phyloP scores from a whole-genome alignment of 1,284 basidiomycete genomes.

The Mycosarcoma mackinlayi region DNA sequence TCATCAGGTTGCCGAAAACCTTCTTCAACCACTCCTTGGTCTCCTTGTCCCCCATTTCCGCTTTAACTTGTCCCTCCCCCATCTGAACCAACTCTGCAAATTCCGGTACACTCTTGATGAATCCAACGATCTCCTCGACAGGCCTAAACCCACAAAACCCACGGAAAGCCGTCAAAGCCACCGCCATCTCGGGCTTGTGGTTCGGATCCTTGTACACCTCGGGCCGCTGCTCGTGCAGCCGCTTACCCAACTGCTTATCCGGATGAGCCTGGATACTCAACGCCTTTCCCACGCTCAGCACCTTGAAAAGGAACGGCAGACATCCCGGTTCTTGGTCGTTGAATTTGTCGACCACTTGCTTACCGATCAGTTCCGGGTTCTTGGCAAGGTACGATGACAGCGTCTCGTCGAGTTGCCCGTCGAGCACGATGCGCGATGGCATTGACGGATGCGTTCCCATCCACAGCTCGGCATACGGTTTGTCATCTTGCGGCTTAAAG shows the following conservation, averaged over 20 bases:
- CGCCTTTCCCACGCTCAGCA: constrained; percentile 87
- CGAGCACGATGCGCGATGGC: constrained; percentile 76
- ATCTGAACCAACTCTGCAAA: constrained; percentile 71
- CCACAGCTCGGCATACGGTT: constrained; percentile 74
- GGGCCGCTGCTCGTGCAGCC: constrained; percentile 79
- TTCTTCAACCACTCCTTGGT: constrained; percentile 32
- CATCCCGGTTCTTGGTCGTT: constrained; percentile 33
- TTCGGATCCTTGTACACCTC: constrained; percentile 93
- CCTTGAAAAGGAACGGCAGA: constrained; percentile 67
- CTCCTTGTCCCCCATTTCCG: constrained; percentile 6
- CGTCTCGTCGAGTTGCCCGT: background rate
- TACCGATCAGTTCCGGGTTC: constrained; percentile 54
- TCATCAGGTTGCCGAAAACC: constrained; percentile 59
- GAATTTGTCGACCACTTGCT: constrained; percentile 33
- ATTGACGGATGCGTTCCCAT: constrained; percentile 96
- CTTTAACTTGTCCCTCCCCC: no score
- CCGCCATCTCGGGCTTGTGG: constrained; percentile 98
- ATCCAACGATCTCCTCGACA: constrained; percentile 76
- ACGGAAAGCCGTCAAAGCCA: constrained; percentile 89
- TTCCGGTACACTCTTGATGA: constrained; percentile 81
- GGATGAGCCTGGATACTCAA: constrained; percentile 98
- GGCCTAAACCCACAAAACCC: constrained; percentile 93
- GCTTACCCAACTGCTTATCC: constrained; percentile 86
- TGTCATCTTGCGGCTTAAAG: constrained; percentile 36
- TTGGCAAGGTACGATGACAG: constrained; percentile 46